phyloP scores from a whole-genome alignment of 2,329 filamentous ascomycete genomes.

The Colletotrichum truncatum region DNA sequence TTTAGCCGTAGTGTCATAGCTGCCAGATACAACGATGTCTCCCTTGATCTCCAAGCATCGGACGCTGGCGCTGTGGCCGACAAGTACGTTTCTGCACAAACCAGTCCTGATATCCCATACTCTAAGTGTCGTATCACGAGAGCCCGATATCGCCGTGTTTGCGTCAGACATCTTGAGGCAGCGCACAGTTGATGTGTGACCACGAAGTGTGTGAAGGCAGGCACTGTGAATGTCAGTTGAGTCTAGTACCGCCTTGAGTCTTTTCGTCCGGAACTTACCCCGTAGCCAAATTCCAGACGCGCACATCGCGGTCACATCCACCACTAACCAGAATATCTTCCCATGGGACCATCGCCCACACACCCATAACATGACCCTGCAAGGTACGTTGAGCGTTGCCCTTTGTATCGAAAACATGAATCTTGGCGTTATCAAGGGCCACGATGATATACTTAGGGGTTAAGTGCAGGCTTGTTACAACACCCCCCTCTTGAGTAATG shows the following conservation, averaged over 20 bases:
- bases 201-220: conserved; percentile 84
- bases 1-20: conserved; percentile 95
- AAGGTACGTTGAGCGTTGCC: conserved; percentile 89
- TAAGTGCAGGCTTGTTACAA: conserved; percentile 94
- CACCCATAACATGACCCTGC: conserved; percentile 97
- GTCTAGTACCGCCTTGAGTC: not conserved
- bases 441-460: conserved; percentile 98
- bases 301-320: conserved; percentile 94
- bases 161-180: conserved; percentile 98
- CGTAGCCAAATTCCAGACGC: conserved; percentile 95
- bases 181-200: conserved; percentile 95
- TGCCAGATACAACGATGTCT: conserved; percentile 96
- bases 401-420: conserved; percentile 95
- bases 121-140: conserved; percentile 90
- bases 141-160: conserved; percentile 95
- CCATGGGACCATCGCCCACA: conserved; percentile 99
- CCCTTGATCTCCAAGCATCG: conserved; percentile 95
- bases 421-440: conserved; percentile 96
- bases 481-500: conserved; percentile 95
- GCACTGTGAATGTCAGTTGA: conserved; percentile 56
- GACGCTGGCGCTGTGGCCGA: conserved; percentile 95
- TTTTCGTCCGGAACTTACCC: conserved; percentile 69
- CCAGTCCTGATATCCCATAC: conserved; percentile 95
- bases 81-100: conserved; percentile 88
- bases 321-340: conserved; percentile 94